phyloP scores from a whole-genome alignment of 352 stramenopile genomes.

The Thalassiosira tumida region DNA sequence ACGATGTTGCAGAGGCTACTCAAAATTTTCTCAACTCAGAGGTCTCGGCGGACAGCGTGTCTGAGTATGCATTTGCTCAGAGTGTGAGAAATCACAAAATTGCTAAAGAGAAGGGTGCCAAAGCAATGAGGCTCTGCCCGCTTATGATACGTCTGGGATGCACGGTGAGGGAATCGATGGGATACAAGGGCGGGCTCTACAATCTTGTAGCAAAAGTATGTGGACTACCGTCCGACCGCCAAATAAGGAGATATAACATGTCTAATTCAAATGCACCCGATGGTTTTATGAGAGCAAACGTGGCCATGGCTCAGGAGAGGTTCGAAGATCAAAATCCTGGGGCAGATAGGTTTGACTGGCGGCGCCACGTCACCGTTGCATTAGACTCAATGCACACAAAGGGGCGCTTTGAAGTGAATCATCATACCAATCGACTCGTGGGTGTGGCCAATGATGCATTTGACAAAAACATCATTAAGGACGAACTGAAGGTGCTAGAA shows the following conservation, averaged over 20 bases:
- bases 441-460: constrained; percentile 25
- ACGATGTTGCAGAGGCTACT: neutral
- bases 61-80: constrained; percentile 18
- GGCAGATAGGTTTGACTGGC: neutral
- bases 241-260: constrained; percentile 13
- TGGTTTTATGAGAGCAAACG: constrained; percentile 42
- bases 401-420: constrained; percentile 25
- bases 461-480: constrained; percentile 31
- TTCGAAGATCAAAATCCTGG: constrained; percentile 16
- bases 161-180: constrained; percentile 3
- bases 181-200: constrained; percentile 35
- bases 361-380: neutral
- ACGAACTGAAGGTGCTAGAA: constrained; percentile 16
- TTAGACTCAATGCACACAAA: constrained; percentile 57
- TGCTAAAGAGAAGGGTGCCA: constrained; percentile 39
- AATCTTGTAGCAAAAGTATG: constrained; percentile 40
- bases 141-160: constrained; percentile 43
- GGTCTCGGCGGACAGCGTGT: constrained; percentile 30
- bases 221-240: constrained; percentile 10
- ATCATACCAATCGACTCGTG: constrained; percentile 51
- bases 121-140: constrained; percentile 31
- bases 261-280: constrained; percentile 39
- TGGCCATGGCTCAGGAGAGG: neutral
- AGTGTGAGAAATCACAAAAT: constrained; percentile 42
- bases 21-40: constrained; percentile 22